Conservation (phyloP, 176 grass and related monocot genomes). For the Bolboschoenus planiculmis region DNA sequence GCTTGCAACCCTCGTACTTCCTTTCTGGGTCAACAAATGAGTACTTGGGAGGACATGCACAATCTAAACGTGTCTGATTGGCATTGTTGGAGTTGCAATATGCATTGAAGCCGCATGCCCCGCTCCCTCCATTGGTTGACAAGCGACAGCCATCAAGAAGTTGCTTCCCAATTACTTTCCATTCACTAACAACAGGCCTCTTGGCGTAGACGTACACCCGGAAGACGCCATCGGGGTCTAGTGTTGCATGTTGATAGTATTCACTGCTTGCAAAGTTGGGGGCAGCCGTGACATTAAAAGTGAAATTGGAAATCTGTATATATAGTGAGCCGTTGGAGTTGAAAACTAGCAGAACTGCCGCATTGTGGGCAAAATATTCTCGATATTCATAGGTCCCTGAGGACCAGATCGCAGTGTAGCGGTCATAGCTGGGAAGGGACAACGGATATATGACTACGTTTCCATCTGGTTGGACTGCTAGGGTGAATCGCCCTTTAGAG, state of each 20-base stretch:
- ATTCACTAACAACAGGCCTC: background rate
- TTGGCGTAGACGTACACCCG: slow-evolving; percentile 29
- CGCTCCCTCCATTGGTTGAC: background rate
- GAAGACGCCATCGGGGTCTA: slow-evolving; percentile 38
- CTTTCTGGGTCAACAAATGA: slow-evolving; percentile 16
- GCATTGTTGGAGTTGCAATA: slow-evolving; percentile 16
- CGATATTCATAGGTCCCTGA: background rate
- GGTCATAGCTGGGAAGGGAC: background rate
- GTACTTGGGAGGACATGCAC: slow-evolving; percentile 31
- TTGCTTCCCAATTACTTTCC: background rate
- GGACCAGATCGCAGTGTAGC: slow-evolving; percentile 24
- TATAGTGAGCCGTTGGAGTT: slow-evolving; percentile 7
- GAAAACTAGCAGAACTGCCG: slow-evolving; percentile 5
- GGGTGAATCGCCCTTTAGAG: slow-evolving; percentile 17
- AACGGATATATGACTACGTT: slow-evolving; percentile 12
- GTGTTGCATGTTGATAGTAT: slow-evolving; percentile 25
- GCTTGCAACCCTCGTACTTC: slow-evolving; percentile 33
- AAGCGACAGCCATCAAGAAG: background rate
- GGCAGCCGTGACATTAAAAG: background rate
- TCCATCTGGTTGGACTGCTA: background rate
- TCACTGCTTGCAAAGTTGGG: background rate
- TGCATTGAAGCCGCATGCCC: slow-evolving; percentile 30
- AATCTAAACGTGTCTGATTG: slow-evolving; percentile 12
- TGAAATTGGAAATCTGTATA: background rate
- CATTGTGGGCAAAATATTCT: background rate